phyloP scores from a whole-genome alignment of 106 monocot genomes.

The Dioscorea alata region DNA sequence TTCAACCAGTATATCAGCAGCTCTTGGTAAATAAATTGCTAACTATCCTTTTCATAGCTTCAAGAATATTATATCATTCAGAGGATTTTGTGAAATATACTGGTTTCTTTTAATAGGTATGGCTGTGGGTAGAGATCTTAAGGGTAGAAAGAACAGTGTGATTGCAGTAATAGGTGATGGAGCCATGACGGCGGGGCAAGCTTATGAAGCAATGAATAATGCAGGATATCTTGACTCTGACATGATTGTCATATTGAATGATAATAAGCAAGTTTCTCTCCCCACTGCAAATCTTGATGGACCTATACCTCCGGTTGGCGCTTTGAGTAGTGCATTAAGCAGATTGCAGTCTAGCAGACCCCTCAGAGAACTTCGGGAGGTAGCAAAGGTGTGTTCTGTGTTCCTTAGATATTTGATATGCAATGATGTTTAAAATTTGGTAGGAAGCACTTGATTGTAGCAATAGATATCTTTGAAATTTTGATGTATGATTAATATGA shows the following conservation, averaged over 20 bases:
- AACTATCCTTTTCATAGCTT: not conserved
- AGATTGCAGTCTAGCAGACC: constrained; percentile 87
- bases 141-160: constrained; percentile 83
- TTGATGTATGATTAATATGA: too few species aligned
- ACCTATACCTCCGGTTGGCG: constrained; percentile 83
- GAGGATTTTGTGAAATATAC: not conserved
- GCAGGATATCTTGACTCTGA: constrained; percentile 90
- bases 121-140: constrained; percentile 88
- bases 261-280: constrained; percentile 92
- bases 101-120: constrained; percentile 41
- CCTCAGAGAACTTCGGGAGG: constrained; percentile 91
- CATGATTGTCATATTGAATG: constrained; percentile 77
- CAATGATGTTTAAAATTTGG: too few species aligned
- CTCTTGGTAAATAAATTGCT: constrained; percentile 42
- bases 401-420: too few species aligned
- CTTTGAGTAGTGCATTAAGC: constrained; percentile 81
- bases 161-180: constrained; percentile 94
- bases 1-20: constrained; percentile 93
- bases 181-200: constrained; percentile 95
- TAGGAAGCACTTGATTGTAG: too few species aligned
- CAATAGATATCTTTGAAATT: too few species aligned
- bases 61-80: not conserved
- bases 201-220: constrained; percentile 98
- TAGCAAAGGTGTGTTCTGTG: constrained; percentile 69
- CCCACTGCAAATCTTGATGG: constrained; percentile 92